Base-by-base conservation (phyloP, 495 filamentous ascomycete genomes). In the Trichoderma erinaceum region DNA sequence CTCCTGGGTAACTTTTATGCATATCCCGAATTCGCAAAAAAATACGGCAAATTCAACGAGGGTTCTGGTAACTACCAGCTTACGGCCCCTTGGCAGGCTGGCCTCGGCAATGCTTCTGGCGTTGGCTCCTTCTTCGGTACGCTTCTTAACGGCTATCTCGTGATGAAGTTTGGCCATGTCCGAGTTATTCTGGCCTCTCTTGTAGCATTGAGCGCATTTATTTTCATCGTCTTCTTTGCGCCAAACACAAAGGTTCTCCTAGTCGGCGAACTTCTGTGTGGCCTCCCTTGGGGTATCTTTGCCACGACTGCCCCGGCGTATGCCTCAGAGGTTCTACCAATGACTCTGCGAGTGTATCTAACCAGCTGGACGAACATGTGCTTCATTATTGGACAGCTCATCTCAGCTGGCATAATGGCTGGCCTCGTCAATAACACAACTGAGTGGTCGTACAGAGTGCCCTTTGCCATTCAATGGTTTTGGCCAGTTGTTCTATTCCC, bases 391-490 rank as follows among this genome's bases (percentile, higher is more conserved):
- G 80, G 80, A 6, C 67, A 70, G 25, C 78, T 82, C 70, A 77
- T 82, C 27, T 78, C 78, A 52, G 77, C 75, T 58, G 78, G 73
- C 69, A 74, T 80, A 69, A 78, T 76, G 56, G 77, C 76, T 71
- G 87, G 87, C 41, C 81, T 87, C n/a, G 75, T 81, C 46, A 73
- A 71, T 73, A 73, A 74, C 50, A 69, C 69, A 15, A 73, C 75
- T 50, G 73, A 89, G 72, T 90, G 88, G 88, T 82, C 86, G 2
- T 90, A 90, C 74, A 81, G 87, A 15, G 86, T 88, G 68, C 74
- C 76, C 63, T 78, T 80, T 74, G 79, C 77, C 32, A 70, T 81
- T 41, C 79, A 81, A 68, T 81, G 79, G 78, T 71, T 79, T 38
- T 81, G 78, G 43, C 79, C 78, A 61, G 70, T 66, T 35, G 69